A percentile compares a stretch with the other conserved stretches of the same genome.
These are phyloP conservation scores for Colletotrichum falcatum DNA, from an alignment of 2,329 filamentous ascomycete genomes.

Conservation along the genomic window DNA sequence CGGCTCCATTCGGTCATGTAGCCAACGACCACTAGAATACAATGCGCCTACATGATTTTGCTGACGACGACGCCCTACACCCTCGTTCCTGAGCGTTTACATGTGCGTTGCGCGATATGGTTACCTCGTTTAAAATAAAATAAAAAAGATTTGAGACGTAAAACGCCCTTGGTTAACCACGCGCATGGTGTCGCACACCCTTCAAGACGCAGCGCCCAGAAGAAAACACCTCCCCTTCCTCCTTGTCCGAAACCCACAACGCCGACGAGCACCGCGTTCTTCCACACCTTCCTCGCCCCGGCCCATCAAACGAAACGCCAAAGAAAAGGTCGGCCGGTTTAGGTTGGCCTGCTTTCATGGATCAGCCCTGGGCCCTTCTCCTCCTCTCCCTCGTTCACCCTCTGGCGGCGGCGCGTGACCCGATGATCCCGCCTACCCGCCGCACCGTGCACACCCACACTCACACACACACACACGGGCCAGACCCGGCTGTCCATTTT, in stretches of 20 bases:
- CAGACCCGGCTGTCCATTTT: slow-evolving; percentile 39
- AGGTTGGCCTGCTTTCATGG: slow-evolving; percentile 28
- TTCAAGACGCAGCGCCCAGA: background rate
- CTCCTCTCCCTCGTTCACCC: too few relatives aligned
- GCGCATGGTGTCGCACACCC: background rate
- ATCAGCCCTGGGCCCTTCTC: background rate
- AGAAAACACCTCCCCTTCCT: background rate
- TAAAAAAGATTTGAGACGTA: background rate
- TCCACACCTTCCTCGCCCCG: background rate
- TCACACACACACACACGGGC: slow-evolving; percentile 24
- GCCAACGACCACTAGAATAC: background rate
- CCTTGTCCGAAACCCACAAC: background rate
- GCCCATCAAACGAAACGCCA: background rate
- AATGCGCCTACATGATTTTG: background rate
- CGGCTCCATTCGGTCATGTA: background rate
- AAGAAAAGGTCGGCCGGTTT: background rate
- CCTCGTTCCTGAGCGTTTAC: background rate
- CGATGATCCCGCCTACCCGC: slow-evolving; percentile 37
- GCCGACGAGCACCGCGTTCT: background rate
- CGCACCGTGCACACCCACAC: slow-evolving; percentile 34
- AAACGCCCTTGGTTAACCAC: background rate
- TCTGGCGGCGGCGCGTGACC: background rate
- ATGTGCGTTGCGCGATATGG: too few relatives aligned
- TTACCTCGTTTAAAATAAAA: background rate
- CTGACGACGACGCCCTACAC: background rate